Percentiles rank a stretch among this genome's conserved stretches.
Evolutionary conservation across 2,329 filamentous ascomycete genomes (phyloP).

Genomic region (Monosporascus sp.): DNA sequence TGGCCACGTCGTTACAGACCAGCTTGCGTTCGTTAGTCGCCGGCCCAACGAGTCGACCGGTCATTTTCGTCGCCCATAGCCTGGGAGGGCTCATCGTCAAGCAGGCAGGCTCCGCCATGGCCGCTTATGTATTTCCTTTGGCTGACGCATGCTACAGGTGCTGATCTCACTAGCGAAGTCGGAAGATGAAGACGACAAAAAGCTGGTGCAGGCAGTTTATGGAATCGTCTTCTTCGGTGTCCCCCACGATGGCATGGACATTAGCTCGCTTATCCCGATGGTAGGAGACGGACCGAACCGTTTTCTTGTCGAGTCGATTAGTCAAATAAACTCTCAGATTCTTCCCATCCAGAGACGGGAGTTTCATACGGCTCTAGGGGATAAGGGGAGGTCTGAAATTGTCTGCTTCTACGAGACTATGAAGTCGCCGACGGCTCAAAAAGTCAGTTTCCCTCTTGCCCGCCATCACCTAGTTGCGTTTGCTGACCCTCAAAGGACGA

Average conservation of each 20-base stretch:
- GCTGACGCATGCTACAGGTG: not conserved
- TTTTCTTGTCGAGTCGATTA: constrained; percentile 3
- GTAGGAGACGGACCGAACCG: constrained; percentile 9
- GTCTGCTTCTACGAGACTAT: constrained; percentile 22
- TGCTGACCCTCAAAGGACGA: constrained; percentile 8
- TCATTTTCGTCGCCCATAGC: constrained; percentile 34
- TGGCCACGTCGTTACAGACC: constrained; percentile 3
- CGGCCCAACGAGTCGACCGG: constrained; percentile 16
- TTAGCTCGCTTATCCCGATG: constrained; percentile 13
- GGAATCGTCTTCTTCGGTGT: constrained; percentile 16
- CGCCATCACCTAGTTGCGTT: not conserved
- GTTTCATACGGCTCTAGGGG: constrained; percentile 5
- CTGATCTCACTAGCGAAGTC: constrained; percentile 4
- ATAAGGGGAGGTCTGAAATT: constrained; percentile 10
- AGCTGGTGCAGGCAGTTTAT: constrained; percentile 5
- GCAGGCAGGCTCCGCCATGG: no score
- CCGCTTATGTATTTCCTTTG: no score
- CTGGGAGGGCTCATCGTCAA: constrained; percentile 31
- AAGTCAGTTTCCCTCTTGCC: constrained; percentile 3
- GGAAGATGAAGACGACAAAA: constrained; percentile 3
- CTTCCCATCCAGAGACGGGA: constrained; percentile 1
- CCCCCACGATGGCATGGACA: constrained; percentile 15
- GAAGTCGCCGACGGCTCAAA: constrained; percentile 17
- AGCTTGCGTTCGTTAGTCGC: constrained; percentile 21
- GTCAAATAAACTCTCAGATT: constrained; percentile 1